A percentile compares a stretch with the other conserved stretches of the same genome.
Conservation (phyloP, 2,329 filamentous ascomycete species). For the Epicoccum sorghinum region DNA sequence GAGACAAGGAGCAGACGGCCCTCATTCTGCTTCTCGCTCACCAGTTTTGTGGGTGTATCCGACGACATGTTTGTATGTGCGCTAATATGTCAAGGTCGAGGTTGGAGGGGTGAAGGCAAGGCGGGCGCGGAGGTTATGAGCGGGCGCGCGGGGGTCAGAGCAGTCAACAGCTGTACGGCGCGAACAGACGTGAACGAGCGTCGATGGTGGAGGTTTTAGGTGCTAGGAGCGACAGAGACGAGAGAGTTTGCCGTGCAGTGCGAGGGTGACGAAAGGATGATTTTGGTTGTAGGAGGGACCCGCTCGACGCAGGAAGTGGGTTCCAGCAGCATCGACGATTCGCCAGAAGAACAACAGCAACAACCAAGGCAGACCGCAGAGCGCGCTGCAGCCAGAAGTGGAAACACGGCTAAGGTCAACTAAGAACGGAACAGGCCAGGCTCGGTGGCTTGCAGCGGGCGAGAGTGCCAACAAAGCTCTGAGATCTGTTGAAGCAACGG, state of each 20-base stretch:
- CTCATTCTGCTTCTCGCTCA: conserved; percentile 33
- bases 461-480: conserved; percentile 11
- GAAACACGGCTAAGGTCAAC: conserved; percentile 16
- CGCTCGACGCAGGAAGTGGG: conserved; percentile 30
- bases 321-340: conserved; percentile 38
- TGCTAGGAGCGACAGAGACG: conserved; percentile 1
- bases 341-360: conserved; percentile 7
- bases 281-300: conserved; percentile 28
- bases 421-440: conserved; percentile 15
- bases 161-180: background rate
- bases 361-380: conserved; percentile 16
- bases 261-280: conserved; percentile 43
- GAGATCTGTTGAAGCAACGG: conserved; percentile 9
- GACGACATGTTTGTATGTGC: conserved; percentile 24
- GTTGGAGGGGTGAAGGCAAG: conserved; percentile 7
- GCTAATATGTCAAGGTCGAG: conserved; percentile 1
- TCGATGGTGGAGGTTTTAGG: conserved; percentile 3
- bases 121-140: conserved; percentile 8
- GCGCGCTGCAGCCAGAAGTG: conserved; percentile 17
- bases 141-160: background rate
- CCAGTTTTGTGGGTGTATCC: conserved; percentile 40
- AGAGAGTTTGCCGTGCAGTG: conserved; percentile 8
- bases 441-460: conserved; percentile 23
- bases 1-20: conserved; percentile 81
- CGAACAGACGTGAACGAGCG: background rate